Evolutionary conservation across 2,329 filamentous ascomycete species (phyloP).

Genomic region (Lojkania enalia): DNA sequence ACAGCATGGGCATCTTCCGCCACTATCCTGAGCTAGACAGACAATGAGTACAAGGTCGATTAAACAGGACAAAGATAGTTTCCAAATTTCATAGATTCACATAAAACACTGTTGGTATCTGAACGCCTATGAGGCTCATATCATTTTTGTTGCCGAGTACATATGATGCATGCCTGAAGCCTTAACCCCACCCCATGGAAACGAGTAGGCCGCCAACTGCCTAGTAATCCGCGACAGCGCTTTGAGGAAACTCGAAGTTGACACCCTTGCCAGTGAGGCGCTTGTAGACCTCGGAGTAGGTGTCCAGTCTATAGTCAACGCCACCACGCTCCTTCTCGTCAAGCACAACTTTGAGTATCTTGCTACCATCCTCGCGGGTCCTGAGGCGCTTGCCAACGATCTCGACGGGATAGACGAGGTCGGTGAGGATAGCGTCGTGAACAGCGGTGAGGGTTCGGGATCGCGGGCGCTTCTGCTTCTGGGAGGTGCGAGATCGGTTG

Average conservation of each 20-base stretch:
- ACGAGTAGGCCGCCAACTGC: constrained; percentile 39
- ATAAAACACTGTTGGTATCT: constrained; percentile 31
- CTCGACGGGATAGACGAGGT: constrained; percentile 99
- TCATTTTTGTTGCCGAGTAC: constrained; percentile 46
- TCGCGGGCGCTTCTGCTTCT: constrained; percentile 98
- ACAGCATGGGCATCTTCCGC: constrained; percentile 68
- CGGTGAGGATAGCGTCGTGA: constrained; percentile 96
- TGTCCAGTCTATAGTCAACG: constrained; percentile 99
- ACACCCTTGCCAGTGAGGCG: constrained; percentile 95
- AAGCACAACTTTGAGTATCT: constrained; percentile 97
- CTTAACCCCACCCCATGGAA: constrained; percentile 42
- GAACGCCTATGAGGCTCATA: constrained; percentile 35
- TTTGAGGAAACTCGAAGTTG: constrained; percentile 97
- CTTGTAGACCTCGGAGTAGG: constrained; percentile 99
- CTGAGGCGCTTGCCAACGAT: constrained; percentile 98
- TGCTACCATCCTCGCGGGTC: constrained; percentile 98
- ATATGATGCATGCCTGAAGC: constrained; percentile 44
- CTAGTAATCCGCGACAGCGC: constrained; percentile 78
- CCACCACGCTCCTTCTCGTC: constrained; percentile 99
- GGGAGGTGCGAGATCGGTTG: constrained; percentile 91
- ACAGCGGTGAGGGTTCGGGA: constrained; percentile 97
- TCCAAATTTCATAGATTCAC: not conserved
- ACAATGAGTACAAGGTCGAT: constrained; percentile 37
- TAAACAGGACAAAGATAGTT: not conserved
- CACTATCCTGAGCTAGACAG: constrained; percentile 73